Conservation (phyloP, 2,329 filamentous ascomycete species). For the Neobulgaria alba region DNA sequence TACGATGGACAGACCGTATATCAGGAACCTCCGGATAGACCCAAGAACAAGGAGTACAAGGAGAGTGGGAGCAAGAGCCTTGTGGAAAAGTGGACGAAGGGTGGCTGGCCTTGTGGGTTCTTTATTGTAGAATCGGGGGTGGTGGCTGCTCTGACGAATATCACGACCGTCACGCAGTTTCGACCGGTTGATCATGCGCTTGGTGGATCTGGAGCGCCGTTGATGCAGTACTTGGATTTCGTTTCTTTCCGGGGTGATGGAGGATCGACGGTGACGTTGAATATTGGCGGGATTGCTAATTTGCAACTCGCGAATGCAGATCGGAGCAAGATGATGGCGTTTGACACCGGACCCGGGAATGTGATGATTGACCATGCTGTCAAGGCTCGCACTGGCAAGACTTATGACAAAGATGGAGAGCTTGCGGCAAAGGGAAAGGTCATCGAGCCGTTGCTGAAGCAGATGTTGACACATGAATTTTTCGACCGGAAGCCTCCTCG, state of each 20-base stretch:
- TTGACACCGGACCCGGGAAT: constrained; percentile 1
- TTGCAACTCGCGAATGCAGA: background rate
- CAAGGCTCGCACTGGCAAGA: constrained; percentile 1
- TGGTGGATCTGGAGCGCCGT: background rate
- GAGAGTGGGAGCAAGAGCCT: background rate
- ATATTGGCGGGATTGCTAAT: constrained; percentile 1
- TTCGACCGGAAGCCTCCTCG: background rate
- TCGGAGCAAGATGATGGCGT: constrained; percentile 1
- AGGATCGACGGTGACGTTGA: background rate
- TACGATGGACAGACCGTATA: constrained; percentile 1
- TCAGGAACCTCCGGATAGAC: background rate
- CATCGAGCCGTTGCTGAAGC: background rate
- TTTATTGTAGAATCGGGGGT: background rate
- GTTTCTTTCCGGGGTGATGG: constrained; percentile 1
- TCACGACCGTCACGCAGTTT: constrained; percentile 1
- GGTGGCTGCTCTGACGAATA: background rate
- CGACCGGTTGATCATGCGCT: constrained; percentile 1
- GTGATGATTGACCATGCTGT: constrained; percentile 1
- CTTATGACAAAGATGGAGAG: background rate
- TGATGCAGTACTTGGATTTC: constrained; percentile 1
- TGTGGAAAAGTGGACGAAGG: constrained; percentile 1
- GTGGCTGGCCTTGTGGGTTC: constrained; percentile 1
- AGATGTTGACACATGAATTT: background rate
- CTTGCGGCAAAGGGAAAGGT: background rate
- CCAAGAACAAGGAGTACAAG: background rate